phyloP scores from a whole-genome alignment of 345 rosid species.

The Ceriops zippeliana region DNA sequence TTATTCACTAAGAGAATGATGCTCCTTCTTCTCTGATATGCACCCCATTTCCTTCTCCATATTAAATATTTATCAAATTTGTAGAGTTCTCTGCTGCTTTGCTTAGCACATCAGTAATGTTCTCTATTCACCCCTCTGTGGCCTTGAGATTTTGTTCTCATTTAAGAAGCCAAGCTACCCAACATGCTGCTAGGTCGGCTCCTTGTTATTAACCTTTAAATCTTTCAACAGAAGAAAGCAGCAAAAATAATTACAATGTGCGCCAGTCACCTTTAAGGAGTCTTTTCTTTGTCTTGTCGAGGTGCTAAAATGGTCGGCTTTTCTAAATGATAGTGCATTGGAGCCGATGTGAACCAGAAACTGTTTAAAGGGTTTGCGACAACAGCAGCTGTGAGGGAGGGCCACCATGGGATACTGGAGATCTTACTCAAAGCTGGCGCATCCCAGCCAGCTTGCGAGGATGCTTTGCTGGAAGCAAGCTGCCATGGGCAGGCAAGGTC shows the following conservation, averaged over 20 bases:
- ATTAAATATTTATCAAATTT: not conserved
- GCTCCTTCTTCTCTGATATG: not conserved
- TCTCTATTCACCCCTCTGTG: slow-evolving; percentile 17
- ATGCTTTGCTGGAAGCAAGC: slow-evolving; percentile 82
- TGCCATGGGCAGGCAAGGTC: slow-evolving; percentile 65
- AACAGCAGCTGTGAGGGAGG: slow-evolving; percentile 92
- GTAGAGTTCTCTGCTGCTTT: slow-evolving; percentile 25
- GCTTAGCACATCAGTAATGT: slow-evolving; percentile 27
- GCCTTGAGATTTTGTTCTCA: slow-evolving; percentile 7
- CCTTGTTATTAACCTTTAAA: not conserved
- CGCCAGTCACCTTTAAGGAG: slow-evolving; percentile 3
- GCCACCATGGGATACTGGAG: slow-evolving; percentile 74
- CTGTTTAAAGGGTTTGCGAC: slow-evolving; percentile 91
- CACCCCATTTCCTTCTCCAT: slow-evolving; percentile 22
- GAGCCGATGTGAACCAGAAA: slow-evolving; percentile 95
- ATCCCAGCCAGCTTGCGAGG: slow-evolving; percentile 94
- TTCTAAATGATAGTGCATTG: slow-evolving; percentile 53
- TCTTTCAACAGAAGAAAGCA: slow-evolving; percentile 10
- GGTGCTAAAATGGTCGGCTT: slow-evolving; percentile 21
- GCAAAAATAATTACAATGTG: not conserved
- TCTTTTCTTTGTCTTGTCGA: slow-evolving; percentile 11
- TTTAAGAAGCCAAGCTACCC: slow-evolving; percentile 5
- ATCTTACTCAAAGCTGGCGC: slow-evolving; percentile 89
- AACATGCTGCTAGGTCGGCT: slow-evolving; percentile 8
- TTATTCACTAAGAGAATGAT: too few relatives aligned